Percentiles rank a stretch among this genome's conserved stretches.
Conservation (phyloP, 192 early-diverging fungal species). For the Backusella parvicylindrica region DNA sequence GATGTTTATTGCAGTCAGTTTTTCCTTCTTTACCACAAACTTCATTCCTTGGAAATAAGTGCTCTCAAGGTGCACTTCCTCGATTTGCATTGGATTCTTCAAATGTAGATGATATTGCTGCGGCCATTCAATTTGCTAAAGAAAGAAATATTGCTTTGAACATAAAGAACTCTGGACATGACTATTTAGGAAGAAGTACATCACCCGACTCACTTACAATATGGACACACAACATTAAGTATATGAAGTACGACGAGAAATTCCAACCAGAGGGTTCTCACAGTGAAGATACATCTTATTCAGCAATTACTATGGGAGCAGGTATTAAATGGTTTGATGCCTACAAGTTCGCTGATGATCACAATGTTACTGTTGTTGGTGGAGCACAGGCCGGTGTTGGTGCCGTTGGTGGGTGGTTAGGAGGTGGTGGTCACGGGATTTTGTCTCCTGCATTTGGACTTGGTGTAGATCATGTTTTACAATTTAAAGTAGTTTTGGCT, state of each 20-base stretch:
- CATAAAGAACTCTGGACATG: constrained; percentile 57
- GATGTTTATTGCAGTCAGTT: constrained; percentile 1
- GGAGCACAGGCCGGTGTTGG: constrained; percentile 13
- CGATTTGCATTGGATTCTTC: constrained; percentile 33
- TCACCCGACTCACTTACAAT: constrained; percentile 42
- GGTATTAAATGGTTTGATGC: constrained; percentile 33
- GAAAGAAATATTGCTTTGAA: constrained; percentile 44
- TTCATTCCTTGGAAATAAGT: background rate
- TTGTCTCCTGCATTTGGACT: constrained; percentile 41
- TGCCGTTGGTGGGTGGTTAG: background rate
- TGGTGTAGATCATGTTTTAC: constrained; percentile 45
- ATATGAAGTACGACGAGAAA: constrained; percentile 21
- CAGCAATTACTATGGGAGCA: constrained; percentile 25
- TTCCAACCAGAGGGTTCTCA: constrained; percentile 30
- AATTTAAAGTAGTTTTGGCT: constrained; percentile 46
- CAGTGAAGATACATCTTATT: background rate
- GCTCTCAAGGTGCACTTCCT: constrained; percentile 32
- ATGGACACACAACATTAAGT: constrained; percentile 42
- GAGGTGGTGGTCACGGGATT: constrained; percentile 39
- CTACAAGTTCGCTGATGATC: background rate
- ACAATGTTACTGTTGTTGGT: background rate
- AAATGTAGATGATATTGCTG: constrained; percentile 25
- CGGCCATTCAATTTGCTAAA: constrained; percentile 31
- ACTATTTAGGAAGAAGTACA: constrained; percentile 41
- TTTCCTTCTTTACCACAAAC: constrained; percentile 1